These are phyloP conservation scores for Cymodocea nodosa DNA, from an alignment of 116 monocot genomes.

Conservation along the genomic window DNA sequence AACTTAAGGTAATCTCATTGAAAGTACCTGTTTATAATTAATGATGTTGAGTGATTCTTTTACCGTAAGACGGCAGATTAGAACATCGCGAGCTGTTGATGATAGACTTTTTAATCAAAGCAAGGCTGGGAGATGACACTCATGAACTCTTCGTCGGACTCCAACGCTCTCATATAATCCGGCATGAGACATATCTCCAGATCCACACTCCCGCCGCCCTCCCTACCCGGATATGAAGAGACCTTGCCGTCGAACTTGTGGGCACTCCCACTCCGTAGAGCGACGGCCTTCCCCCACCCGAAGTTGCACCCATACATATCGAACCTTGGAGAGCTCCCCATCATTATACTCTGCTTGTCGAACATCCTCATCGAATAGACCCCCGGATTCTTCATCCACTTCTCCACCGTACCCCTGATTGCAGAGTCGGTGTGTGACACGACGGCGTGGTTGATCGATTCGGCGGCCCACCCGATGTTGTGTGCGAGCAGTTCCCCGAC, in stretches of 20 bases:
- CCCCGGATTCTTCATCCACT: constrained; percentile 4
- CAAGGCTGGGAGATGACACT: too few species aligned
- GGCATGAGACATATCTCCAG: constrained; percentile 71
- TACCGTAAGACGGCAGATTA: too few species aligned
- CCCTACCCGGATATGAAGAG: constrained; percentile 67
- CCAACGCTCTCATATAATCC: constrained; percentile 1
- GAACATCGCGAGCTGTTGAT: too few species aligned
- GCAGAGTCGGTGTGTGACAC: constrained; percentile 13
- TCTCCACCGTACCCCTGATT: constrained; percentile 28
- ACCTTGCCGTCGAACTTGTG: constrained; percentile 93
- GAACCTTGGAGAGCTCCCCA: constrained; percentile 89
- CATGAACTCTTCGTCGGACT: too few species aligned
- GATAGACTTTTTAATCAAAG: too few species aligned
- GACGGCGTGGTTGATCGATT: constrained; percentile 37
- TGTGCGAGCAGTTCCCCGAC: constrained; percentile 2
- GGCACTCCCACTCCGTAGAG: constrained; percentile 76
- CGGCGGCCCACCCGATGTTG: constrained; percentile 36
- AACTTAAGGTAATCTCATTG: too few species aligned
- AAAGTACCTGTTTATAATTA: too few species aligned
- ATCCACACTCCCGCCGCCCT: constrained; percentile 47
- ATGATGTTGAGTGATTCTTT: too few species aligned
- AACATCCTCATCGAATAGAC: constrained; percentile 69
- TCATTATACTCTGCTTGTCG: constrained; percentile 50
- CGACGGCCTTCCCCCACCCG: too few species aligned
- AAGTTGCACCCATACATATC: constrained; percentile 47